Percentiles rank a stretch among this genome's conserved stretches.
phyloP scores from a whole-genome alignment of 2,329 filamentous ascomycete species.

The Celoporthe dispersa region DNA sequence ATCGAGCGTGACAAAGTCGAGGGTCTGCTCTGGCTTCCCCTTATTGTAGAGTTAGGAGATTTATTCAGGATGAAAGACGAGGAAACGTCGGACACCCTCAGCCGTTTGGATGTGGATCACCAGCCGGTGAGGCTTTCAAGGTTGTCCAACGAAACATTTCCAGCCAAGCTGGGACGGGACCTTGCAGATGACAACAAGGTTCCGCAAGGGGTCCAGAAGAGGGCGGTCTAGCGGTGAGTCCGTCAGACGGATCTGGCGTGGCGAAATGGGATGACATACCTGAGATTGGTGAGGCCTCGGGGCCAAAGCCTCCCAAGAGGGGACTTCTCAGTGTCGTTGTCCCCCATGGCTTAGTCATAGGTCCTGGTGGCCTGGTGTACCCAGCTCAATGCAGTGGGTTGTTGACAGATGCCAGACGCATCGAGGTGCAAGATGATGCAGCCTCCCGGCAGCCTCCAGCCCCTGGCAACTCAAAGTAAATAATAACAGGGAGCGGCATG shows the following conservation, averaged over 20 bases:
- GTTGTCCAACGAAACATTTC: background rate
- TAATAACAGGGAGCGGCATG: background rate
- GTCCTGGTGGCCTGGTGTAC: slow-evolving; percentile 16
- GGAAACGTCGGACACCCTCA: background rate
- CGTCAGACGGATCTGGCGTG: background rate
- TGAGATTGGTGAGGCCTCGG: background rate
- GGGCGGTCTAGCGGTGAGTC: slow-evolving; percentile 6
- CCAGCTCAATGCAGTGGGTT: slow-evolving; percentile 9
- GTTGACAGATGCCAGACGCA: slow-evolving; percentile 26
- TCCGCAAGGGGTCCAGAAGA: background rate
- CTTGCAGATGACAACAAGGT: slow-evolving; percentile 19
- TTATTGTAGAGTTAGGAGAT: background rate
- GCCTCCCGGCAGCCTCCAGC: slow-evolving; percentile 19
- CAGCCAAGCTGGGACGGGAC: slow-evolving; percentile 3
- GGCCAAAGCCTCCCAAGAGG: background rate
- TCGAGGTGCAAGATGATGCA: slow-evolving; percentile 28
- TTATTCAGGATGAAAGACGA: background rate
- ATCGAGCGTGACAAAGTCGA: background rate
- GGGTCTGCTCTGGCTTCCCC: background rate
- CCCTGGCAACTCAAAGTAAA: slow-evolving; percentile 4
- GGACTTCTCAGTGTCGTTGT: background rate
- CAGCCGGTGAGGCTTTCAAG: background rate
- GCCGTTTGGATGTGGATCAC: background rate
- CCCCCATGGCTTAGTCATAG: slow-evolving; percentile 5
- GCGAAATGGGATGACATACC: background rate